These are phyloP conservation scores for Paraphoma sp. DNA, from an alignment of 2,329 filamentous ascomycete genomes.

Conservation along the genomic window DNA sequence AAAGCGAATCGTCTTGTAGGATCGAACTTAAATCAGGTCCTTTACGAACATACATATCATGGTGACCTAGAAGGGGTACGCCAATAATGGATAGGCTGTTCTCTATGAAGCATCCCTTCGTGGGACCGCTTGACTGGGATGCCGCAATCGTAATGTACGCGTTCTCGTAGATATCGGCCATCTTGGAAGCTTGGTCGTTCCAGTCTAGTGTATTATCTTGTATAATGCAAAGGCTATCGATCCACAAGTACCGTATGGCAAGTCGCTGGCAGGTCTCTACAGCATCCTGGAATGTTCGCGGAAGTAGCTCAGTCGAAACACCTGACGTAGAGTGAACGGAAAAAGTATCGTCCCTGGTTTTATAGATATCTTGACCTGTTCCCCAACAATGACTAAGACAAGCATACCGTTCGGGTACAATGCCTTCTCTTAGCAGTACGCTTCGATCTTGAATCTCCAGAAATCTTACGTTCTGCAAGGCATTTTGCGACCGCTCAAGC, in stretches of 20 bases:
- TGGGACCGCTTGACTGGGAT: neutral
- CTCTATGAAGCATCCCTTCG: neutral
- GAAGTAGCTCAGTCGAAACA: neutral
- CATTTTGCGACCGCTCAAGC: neutral
- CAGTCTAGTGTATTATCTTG: neutral
- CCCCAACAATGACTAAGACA: neutral
- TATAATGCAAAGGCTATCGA: neutral
- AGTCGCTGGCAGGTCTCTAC: neutral
- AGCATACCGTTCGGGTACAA: neutral
- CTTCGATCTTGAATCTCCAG: neutral
- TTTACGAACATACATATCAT: neutral
- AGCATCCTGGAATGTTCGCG: neutral
- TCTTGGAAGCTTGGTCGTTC: neutral
- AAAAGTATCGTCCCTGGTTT: neutral
- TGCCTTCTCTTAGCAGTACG: neutral
- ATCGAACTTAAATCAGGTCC: neutral
- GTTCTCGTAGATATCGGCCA: neutral
- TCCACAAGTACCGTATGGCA: neutral
- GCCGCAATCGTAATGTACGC: neutral
- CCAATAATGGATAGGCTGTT: neutral
- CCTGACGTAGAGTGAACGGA: neutral
- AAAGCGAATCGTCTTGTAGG: neutral
- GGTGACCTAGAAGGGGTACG: neutral
- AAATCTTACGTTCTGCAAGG: neutral
- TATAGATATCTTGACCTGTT: neutral